Percentiles rank a stretch among this genome's conserved stretches.
phyloP scores from a whole-genome alignment of 371 early-diverging fungal species.

The Sporodiniella umbellata region DNA sequence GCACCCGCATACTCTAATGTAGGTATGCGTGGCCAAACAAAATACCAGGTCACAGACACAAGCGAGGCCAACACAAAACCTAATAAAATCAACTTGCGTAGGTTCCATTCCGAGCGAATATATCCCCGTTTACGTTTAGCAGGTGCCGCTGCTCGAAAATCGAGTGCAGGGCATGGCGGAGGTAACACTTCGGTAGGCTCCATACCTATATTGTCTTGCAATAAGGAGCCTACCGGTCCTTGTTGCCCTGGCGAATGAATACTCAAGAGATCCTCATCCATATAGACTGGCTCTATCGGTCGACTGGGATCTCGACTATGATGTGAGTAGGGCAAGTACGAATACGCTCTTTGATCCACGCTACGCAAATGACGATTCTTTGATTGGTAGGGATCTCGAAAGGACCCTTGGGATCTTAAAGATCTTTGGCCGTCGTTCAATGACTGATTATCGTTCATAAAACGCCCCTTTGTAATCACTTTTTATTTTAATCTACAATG shows the following conservation, averaged over 20 bases:
- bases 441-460: too few species aligned
- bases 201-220: conserved; percentile 43
- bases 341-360: conserved; percentile 33
- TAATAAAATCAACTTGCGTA: conserved; percentile 23
- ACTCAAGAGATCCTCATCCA: conserved; percentile 34
- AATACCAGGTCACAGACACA: conserved; percentile 32
- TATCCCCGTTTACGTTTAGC: conserved; percentile 23
- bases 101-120: conserved; percentile 16
- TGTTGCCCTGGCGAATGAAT: conserved; percentile 24
- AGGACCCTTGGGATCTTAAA: too few species aligned
- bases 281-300: conserved; percentile 29
- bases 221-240: conserved; percentile 27
- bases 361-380: too few species aligned
- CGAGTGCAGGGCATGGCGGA: too few species aligned
- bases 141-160: conserved; percentile 14
- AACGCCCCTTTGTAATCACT: too few species aligned
- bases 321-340: conserved; percentile 46
- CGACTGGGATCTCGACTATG: conserved; percentile 27
- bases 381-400: too few species aligned
- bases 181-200: too few species aligned
- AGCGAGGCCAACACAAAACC: conserved; percentile 25
- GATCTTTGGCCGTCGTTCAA: too few species aligned
- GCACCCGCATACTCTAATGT: conserved; percentile 19
- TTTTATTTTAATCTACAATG: too few species aligned
- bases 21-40: conserved; percentile 45